Evolutionary conservation across 805 yeast genomes (phyloP), one percentile per base, ranked within the genome.

Genomic region (Saturnispora diversa): DNA sequence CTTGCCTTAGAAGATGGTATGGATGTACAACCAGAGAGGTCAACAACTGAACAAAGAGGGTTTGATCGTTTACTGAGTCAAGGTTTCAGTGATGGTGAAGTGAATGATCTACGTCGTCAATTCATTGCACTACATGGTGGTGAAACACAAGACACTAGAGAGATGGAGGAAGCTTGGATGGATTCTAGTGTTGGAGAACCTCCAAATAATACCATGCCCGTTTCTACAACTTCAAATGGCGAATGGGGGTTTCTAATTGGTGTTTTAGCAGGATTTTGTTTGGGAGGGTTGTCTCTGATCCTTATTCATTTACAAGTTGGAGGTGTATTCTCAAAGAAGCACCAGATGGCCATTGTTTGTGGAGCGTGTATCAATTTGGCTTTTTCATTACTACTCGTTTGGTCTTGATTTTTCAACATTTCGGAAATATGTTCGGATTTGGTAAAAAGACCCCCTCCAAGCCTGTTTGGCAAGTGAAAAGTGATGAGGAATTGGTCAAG

Each of bases 91-190:
- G 84, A 75, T 24, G 81, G 75, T 44, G 97, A 88, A 50, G 75
- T 88, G 21, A 66, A 67, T 31, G 79, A 78, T 42, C 59, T 88
- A 44, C 68, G 96, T 44, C 63, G 72, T 38, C 96, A 87, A 56
- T 87, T 88, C 54, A 71, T 75, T 43, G 68, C 69, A 43, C 67
- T 87, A 2, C 83, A 84, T 56, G 84, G 84, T 0, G 66, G 55
- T 33, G 62, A 46, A 8, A n/a, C n/a, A n/a, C n/a, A n/a, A n/a
- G n/a, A 71, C 43, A 59, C 79, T 2, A 57, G 85, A 37, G 80
- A 79, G 47, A 58, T 85, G 43, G 95, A 86, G 55, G 95, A 86
- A 49, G 68, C 84, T 42, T 87, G 95, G 95, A 82, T 86, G 45
- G 92, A 86, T 49, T 39, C 42, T 12, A 24, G 32, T 3, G 31